Evolutionary conservation across 2,329 filamentous ascomycete species (phyloP), one percentile per base, ranked within the genome.

Genomic region (Neonectria punicea): DNA sequence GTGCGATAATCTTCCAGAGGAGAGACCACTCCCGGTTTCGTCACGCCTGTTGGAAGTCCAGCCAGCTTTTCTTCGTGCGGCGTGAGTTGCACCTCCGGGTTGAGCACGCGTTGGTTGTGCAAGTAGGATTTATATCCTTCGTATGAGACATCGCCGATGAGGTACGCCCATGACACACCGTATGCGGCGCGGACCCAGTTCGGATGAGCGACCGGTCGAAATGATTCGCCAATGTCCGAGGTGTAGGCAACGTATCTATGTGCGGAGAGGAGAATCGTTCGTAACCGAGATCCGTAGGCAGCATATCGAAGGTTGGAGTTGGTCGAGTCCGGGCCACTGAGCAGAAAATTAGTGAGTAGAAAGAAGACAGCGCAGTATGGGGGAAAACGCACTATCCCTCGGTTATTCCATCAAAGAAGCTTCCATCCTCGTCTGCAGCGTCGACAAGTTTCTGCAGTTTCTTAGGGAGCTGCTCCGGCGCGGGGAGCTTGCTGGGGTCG

Each of bases 191-290:
- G 88, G 11, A 99, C 92, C 3, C 97, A 81, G 74, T 86, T 90
- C 0, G 94, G 95, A 77, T 98, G 94, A 4, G 95, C 94, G 43
- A 99, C 87, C 0, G 96, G 96, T 2, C 96, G 89, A 81, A 99
- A 99, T 0, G 93, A 97, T 80, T 99, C 96, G 77, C 96, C 96
- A 69, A 99, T 95, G 75, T 98, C 95, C 20, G 91, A 94, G 0
- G 96, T 98, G 79, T 99, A 99, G 61, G 96, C 96, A 53, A 99
- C 94, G 76, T 99, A 99, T 75, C 96, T 91, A 76, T 98, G 96
- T 4, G 94, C 94, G 16, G 92, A 93, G 72, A 94, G 84, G 75
- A 99, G 89, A 70, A 98, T 92, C 8, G 94, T 97, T 67, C 93
- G 90, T 67, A 96, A 83, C 53, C 96, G 90, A 65, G 90, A 89